Evolutionary conservation across 768 basidiomycete species (phyloP), one percentile per base, ranked within the genome.

Genomic region (Collybia sordida): DNA sequence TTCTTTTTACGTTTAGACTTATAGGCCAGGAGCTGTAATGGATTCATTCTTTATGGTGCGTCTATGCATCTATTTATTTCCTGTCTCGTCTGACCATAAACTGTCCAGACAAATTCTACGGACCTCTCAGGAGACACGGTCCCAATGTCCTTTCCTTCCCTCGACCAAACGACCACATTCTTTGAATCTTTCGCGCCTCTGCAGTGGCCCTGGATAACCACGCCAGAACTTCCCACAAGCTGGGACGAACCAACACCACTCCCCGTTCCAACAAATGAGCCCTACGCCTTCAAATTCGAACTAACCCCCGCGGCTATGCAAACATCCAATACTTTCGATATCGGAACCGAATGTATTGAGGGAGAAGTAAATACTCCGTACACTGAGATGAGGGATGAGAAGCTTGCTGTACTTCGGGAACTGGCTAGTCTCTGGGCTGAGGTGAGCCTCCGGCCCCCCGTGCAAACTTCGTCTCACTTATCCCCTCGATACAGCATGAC

Each of bases 341-440:
- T 61, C 34, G 57, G 59, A 24, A 47, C 57, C 17, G 51, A 50
- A 41, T 50, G 49, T 1, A 58, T 57, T 34, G 38, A 37, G 23
- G 59, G 52, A 14, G 55, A 51, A 6, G 54, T 56, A 19, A 53
- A 48, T 36, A 18, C 42, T 8, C 49, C 43, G 40, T 59, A 50
- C 18, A 55, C 57, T 38, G 59, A 61, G 23, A 55, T 53, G n/a
- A 47, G 50, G 50, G 59, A 57, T 15, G 18, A 31, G n/a, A 56
- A 61, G 41, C 27, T 53, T 23, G 31, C 53, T 35, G 55, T 59
- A 11, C 25, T 56, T 4, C 35, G 50, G 23, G 57, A 59, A 17
- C 43, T 57, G 11, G 22, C 8, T 17, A 51, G 35, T 42, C 27
- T 22, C 0, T 36, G 43, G 38, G 39, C 45, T n/a, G 34, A 45